phyloP scores from a whole-genome alignment of 441 rosid species.

The Pelargonium myrrhifolium region DNA sequence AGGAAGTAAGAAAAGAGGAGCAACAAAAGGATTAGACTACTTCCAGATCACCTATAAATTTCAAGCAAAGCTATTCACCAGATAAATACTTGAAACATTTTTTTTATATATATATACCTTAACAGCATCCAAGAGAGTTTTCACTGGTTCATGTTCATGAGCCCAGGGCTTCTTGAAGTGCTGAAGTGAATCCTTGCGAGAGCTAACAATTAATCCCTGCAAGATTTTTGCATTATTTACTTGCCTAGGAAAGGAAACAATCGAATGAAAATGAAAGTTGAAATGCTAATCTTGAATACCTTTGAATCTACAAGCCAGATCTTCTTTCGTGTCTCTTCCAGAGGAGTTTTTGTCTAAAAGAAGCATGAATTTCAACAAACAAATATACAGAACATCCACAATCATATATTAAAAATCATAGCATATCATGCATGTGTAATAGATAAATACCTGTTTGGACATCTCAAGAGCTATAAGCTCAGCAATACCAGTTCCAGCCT shows the following conservation, averaged over 20 bases:
- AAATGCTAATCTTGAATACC: neutral
- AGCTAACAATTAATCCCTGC: constrained; percentile 19
- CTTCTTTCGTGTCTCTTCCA: neutral
- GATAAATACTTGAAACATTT: no score
- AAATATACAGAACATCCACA: neutral
- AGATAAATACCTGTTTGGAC: neutral
- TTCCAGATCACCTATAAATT: neutral
- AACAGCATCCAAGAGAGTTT: constrained; percentile 17
- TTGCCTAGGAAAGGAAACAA: no score
- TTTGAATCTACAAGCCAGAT: neutral
- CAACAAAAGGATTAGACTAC: neutral
- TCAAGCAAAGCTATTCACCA: no score
- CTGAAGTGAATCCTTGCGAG: constrained; percentile 16
- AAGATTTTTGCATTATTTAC: neutral
- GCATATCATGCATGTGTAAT: neutral
- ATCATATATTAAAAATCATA: neutral
- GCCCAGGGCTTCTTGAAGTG: constrained; percentile 25
- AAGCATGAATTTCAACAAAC: no score
- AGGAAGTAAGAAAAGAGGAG: neutral
- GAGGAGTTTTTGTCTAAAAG: neutral
- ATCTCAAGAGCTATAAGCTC: neutral
- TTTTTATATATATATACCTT: constrained; percentile 11
- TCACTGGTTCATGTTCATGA: constrained; percentile 20
- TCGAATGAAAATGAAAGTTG: neutral
- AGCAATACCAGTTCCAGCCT: neutral